phyloP scores from a whole-genome alignment of 1,284 basidiomycete genomes.

The Trichosporon coremiiforme region DNA sequence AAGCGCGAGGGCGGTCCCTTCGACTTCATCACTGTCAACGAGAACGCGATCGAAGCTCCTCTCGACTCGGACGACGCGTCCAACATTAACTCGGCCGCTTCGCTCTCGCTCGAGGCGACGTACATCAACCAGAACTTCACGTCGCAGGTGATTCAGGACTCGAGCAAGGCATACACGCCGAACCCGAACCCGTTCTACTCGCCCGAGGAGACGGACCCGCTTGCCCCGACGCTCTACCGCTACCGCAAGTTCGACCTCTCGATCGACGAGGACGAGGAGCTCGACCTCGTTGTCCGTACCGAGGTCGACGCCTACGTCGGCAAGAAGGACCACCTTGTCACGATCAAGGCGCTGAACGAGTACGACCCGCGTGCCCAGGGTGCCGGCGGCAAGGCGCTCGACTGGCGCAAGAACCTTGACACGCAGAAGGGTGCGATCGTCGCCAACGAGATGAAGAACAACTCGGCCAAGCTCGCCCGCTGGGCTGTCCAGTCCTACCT shows the following conservation, averaged over 20 bases:
- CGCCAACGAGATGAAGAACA: slow-evolving; percentile 99
- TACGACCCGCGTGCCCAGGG: slow-evolving; percentile 90
- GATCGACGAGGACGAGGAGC: slow-evolving; percentile 79
- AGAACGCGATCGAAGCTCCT: slow-evolving; percentile 95
- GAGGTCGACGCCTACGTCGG: slow-evolving; percentile 91
- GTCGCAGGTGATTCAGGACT: slow-evolving; percentile 89
- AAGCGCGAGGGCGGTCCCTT: slow-evolving; percentile 98
- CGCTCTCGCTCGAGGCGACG: slow-evolving; percentile 93
- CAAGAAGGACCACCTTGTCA: slow-evolving; percentile 66
- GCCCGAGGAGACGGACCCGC: slow-evolving; percentile 87
- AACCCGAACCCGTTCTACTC: slow-evolving; percentile 96
- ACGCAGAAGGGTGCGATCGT: slow-evolving; percentile 96
- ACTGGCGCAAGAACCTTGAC: slow-evolving; percentile 96
- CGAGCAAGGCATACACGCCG: slow-evolving; percentile 61
- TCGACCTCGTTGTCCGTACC: slow-evolving; percentile 90
- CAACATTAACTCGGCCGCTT: slow-evolving; percentile 88
- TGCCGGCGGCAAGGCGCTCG: slow-evolving; percentile 66
- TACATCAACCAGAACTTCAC: slow-evolving; percentile 99
- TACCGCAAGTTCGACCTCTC: slow-evolving; percentile 96
- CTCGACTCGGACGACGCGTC: slow-evolving; percentile 73
- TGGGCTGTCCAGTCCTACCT: slow-evolving; percentile 96
- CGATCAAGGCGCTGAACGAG: slow-evolving; percentile 94
- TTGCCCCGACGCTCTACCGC: slow-evolving; percentile 93
- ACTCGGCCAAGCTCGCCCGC: slow-evolving; percentile 95
- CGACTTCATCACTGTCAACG: slow-evolving; percentile 96